Conservation (phyloP, 2,329 filamentous ascomycete species). For the Penicillium corylophilum region DNA sequence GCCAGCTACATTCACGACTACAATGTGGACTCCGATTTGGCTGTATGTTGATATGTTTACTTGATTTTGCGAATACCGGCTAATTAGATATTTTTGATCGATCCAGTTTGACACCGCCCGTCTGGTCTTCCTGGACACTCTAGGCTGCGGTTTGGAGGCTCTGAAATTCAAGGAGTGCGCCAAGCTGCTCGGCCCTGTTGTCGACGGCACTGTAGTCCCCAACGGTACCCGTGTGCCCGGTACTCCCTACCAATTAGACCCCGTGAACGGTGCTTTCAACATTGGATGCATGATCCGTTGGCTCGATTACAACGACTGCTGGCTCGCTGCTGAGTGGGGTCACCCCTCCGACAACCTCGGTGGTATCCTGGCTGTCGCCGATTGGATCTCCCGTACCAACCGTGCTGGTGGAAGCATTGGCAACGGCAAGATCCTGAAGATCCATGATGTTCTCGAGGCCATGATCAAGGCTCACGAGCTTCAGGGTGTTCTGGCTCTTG, state of each 20-base stretch:
- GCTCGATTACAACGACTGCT: slow-evolving; percentile 99
- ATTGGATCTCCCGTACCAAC: slow-evolving; percentile 96
- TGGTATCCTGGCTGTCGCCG: slow-evolving; percentile 91
- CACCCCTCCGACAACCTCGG: slow-evolving; percentile 98
- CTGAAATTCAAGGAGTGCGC: slow-evolving; percentile 94
- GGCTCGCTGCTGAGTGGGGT: slow-evolving; percentile 97
- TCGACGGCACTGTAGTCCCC: slow-evolving; percentile 85
- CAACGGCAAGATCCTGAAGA: slow-evolving; percentile 75
- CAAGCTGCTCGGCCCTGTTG: slow-evolving; percentile 88
- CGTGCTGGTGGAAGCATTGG: slow-evolving; percentile 74
- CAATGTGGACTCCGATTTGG: slow-evolving; percentile 84
- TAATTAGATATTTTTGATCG: slow-evolving; percentile 1
- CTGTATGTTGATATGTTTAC: slow-evolving; percentile 59
- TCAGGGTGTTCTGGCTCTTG: slow-evolving; percentile 90
- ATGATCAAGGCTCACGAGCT: slow-evolving; percentile 99
- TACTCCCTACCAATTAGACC: slow-evolving; percentile 91
- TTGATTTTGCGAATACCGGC: background rate
- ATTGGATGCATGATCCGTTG: slow-evolving; percentile 98
- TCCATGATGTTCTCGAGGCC: slow-evolving; percentile 87
- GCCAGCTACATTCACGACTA: slow-evolving; percentile 92
- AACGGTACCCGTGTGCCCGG: slow-evolving; percentile 89
- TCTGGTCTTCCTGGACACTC: slow-evolving; percentile 93
- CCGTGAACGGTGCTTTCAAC: slow-evolving; percentile 95
- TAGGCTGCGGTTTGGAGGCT: slow-evolving; percentile 94
- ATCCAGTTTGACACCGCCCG: slow-evolving; percentile 82